A percentile compares a stretch with the other conserved stretches of the same genome.
These are phyloP conservation scores for Talaromyces sp. DNA, from an alignment of 2,329 filamentous ascomycete species.

Conservation along the genomic window DNA sequence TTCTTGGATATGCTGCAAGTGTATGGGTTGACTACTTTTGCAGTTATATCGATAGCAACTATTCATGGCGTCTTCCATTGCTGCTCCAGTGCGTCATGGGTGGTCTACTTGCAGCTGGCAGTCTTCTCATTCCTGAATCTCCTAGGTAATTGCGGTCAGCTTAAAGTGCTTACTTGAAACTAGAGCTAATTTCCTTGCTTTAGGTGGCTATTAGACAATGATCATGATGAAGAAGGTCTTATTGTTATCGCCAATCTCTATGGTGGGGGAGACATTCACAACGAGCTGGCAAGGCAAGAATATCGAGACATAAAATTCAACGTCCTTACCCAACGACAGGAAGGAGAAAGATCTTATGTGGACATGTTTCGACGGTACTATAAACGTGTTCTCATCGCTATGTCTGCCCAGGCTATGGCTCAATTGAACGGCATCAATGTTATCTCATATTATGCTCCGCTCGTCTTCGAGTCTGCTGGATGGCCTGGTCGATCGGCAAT, in stretches of 20 bases:
- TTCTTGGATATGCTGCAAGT: conserved; percentile 90
- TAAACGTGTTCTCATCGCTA: conserved; percentile 93
- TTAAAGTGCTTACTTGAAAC: not conserved
- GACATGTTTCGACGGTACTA: conserved; percentile 95
- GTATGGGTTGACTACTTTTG: conserved; percentile 99
- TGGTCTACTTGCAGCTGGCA: conserved; percentile 75
- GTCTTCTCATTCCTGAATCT: conserved; percentile 91
- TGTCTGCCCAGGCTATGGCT: conserved; percentile 93
- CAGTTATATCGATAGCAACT: conserved; percentile 78
- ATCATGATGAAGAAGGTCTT: conserved; percentile 97
- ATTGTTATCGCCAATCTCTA: conserved; percentile 97
- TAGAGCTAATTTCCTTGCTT: not conserved
- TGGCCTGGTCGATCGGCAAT: conserved; percentile 88
- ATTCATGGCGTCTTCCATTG: conserved; percentile 87
- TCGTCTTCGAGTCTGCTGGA: conserved; percentile 95
- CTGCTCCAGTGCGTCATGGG: conserved; percentile 96
- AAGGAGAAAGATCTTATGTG: conserved; percentile 83
- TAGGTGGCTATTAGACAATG: conserved; percentile 95
- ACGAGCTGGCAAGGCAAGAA: conserved; percentile 86
- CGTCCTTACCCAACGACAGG: conserved; percentile 86
- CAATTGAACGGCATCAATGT: conserved; percentile 99
- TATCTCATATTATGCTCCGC: conserved; percentile 96
- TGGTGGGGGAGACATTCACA: conserved; percentile 91
- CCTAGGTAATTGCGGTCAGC: conserved; percentile 60
- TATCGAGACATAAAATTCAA: conserved; percentile 99